These are phyloP conservation scores for Rhodotorula sp. DNA, from an alignment of 1,284 basidiomycete species.

Conservation along the genomic window DNA sequence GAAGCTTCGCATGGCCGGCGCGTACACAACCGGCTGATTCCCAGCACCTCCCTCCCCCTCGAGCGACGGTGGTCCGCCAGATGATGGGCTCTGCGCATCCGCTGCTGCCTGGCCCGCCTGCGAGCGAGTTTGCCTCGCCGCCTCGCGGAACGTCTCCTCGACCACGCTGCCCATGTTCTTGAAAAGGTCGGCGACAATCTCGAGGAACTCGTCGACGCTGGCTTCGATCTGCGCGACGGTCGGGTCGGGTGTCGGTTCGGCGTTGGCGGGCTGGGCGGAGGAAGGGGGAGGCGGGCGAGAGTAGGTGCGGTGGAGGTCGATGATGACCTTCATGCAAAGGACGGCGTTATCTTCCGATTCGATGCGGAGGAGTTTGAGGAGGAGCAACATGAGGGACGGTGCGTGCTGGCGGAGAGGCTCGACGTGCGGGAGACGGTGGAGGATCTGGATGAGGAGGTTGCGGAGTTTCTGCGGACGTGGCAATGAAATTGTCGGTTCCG, in stretches of 20 bases:
- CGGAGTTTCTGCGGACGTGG: slow-evolving; percentile 63
- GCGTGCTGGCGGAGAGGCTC: slow-evolving; percentile 75
- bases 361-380: slow-evolving; percentile 77
- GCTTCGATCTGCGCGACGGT: slow-evolving; percentile 60
- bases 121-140: slow-evolving; percentile 5
- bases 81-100: slow-evolving; percentile 6
- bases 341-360: slow-evolving; percentile 98
- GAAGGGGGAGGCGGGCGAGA: slow-evolving; percentile 44
- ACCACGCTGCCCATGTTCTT: slow-evolving; percentile 73
- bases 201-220: slow-evolving; percentile 74
- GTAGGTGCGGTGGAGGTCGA: slow-evolving; percentile 62
- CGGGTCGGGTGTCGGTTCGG: slow-evolving; percentile 49
- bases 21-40: slow-evolving; percentile 18
- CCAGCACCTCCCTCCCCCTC: slow-evolving; percentile 20
- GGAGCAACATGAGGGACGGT: slow-evolving; percentile 63
- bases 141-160: slow-evolving; percentile 65
- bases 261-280: slow-evolving; percentile 17
- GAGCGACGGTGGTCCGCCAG: slow-evolving; percentile 3
- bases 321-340: slow-evolving; percentile 85
- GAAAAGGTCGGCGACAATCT: slow-evolving; percentile 71
- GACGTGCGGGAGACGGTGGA: slow-evolving; percentile 81
- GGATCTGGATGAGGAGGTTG: slow-evolving; percentile 77
- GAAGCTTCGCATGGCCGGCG: slow-evolving; percentile 77
- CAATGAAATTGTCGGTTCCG: background rate
- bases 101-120: background rate